Evolutionary conservation across 441 rosid species (phyloP), one percentile per base, ranked within the genome.

Genomic region (Viola pubescens): DNA sequence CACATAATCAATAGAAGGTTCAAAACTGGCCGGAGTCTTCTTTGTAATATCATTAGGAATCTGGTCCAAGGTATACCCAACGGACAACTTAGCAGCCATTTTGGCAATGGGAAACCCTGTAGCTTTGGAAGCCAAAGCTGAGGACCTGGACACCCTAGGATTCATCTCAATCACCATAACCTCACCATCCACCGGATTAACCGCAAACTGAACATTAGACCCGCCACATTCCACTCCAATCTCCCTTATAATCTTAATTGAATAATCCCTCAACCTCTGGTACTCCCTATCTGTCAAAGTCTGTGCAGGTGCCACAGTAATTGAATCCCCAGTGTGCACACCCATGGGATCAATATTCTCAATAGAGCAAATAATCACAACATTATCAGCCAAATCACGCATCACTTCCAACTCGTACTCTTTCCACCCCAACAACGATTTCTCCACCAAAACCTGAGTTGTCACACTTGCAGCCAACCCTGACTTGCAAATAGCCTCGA

Each of bases 221-320:
- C 97, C 98, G 5, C 97, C 97, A 65, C 98, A 87, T 77, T 92
- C 97, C 45, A 92, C 98, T 43, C 97, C 98, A 79, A 92, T 89
- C 85, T 92, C 98, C 73, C 97, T 72, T 9, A 92, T 92, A 55
- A 89, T 89, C 49, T 87, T 82, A 66, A 92, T 77, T 0, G 97
- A 83, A 56, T 86, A 89, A 67, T 94, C 97, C 73, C 98, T 84
- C 77, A 91, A 70, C 67, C 87, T 73, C 81, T 89, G 97, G 54
- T 87, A 91, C 73, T 91, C 97, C 77, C 85, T 91, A 70, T 91
- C 97, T 0, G 98, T 83, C 57, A 91, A 59, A 0, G 98, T 91
- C 80, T 91, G 98, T 0, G 96, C 96, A 10, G 98, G 98, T 1
- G 98, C 98, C 47, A 91, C 97, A 0, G 97, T 91, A 6, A 91